These are phyloP conservation scores for Pleurotus giganteus DNA, from an alignment of 768 basidiomycete species.

Conservation along the genomic window DNA sequence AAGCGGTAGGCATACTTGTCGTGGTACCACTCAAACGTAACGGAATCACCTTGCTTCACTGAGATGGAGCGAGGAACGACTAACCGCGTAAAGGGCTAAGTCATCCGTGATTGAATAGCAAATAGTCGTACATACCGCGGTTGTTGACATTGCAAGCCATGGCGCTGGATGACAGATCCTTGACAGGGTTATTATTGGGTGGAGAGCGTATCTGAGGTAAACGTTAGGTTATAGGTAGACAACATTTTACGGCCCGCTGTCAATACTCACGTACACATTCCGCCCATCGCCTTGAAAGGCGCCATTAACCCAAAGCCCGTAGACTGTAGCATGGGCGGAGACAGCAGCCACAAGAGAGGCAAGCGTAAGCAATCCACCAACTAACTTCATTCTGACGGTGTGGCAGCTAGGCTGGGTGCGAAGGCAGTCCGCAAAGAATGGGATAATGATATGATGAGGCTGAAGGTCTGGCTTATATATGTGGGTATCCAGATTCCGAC, in stretches of 20 bases:
- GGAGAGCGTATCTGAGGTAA: slow-evolving; percentile 32
- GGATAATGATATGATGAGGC: background rate
- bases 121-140: slow-evolving; percentile 17
- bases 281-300: slow-evolving; percentile 33
- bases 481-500: no score
- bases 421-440: background rate
- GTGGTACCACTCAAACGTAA: slow-evolving; percentile 36
- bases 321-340: slow-evolving; percentile 32
- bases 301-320: slow-evolving; percentile 35
- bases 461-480: background rate
- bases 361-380: background rate
- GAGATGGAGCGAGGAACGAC: slow-evolving; percentile 26
- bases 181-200: slow-evolving; percentile 34
- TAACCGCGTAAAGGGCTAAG: slow-evolving; percentile 2
- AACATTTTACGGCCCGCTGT: background rate
- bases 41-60: slow-evolving; percentile 28
- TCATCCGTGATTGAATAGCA: background rate
- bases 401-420: no score
- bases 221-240: background rate
- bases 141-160: slow-evolving; percentile 34
- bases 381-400: background rate
- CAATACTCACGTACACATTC: slow-evolving; percentile 24
- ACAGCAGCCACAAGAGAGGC: slow-evolving; percentile 18
- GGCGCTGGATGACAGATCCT: slow-evolving; percentile 28
- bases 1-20: slow-evolving; percentile 19